Evolutionary conservation across 1,284 basidiomycete genomes (phyloP), one percentile per base, ranked within the genome.

Genomic region (Clitocybe nebularis): DNA sequence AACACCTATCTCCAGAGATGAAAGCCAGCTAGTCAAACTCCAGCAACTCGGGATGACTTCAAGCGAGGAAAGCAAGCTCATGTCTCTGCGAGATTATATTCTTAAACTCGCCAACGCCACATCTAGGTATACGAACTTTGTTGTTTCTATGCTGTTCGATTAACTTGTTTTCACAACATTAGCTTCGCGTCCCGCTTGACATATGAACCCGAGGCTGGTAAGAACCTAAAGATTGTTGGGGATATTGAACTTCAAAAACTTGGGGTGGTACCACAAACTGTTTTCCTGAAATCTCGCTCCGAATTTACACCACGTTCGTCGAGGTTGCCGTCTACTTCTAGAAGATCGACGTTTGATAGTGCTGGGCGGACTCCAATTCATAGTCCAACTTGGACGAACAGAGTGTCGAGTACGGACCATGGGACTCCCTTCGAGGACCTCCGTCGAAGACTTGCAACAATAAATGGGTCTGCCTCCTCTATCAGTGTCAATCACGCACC

Each of bases 221-320:
- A 75, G 51, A 74, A 73, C 43, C 74, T 89, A 3, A 84, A 85
- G 55, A 75, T 80, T 6, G 79, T 73, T 7, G 74, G 74, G 7
- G 77, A 81, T 26, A 72, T 89, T 23, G 85, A 88, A 51, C 68
- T 90, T 29, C 83, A 88, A 60, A 89, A 90, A 58, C 76, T 94
- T 30, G 84, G 87, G 3, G 87, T 97, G n/a, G 89, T 93, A 0
- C 93, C 93, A 4, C 92, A 93, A 49, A 99, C 94, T 0, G 88
- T 99, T 16, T 98, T 99, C 65, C 74, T 99, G 53, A 90, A 82
- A 49, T 62, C 74, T 4, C 68, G 74, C 20, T 58, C 68, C 3
- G 78, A 80, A 3, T 41, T 60, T 13, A 42, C 55, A 2, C 51
- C 62, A 4, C 71, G 69, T 26, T 56, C 59, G 10, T 58, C 59